These are phyloP conservation scores for Sugiyamaella chiloensis DNA, from an alignment of 805 yeast species.

Conservation along the genomic window DNA sequence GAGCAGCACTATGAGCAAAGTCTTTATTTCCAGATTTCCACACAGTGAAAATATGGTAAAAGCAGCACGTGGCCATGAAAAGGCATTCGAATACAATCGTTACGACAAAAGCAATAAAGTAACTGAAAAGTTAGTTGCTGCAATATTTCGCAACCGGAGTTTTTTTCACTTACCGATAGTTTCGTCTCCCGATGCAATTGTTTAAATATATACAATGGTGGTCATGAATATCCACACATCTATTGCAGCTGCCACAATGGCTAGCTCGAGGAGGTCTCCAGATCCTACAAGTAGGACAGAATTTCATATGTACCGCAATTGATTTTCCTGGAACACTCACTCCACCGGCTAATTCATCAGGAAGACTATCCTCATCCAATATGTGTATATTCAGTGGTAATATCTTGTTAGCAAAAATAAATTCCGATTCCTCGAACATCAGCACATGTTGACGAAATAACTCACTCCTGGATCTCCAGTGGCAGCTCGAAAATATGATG, in stretches of 20 bases:
- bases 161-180: conserved; percentile 60
- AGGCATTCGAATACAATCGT: conserved; percentile 35
- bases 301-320: conserved; percentile 46
- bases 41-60: conserved; percentile 33
- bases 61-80: conserved; percentile 32
- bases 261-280: conserved; percentile 78
- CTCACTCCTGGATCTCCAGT: conserved; percentile 64
- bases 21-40: conserved; percentile 21
- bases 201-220: conserved; percentile 72
- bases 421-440: no score
- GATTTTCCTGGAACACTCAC: conserved; percentile 47
- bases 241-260: conserved; percentile 69
- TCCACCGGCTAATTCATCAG: conserved; percentile 55
- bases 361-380: conserved; percentile 42
- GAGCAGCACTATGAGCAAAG: conserved; percentile 27
- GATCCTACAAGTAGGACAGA: conserved; percentile 61
- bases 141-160: background rate
- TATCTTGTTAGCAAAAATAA: no score
- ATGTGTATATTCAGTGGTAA: conserved; percentile 66
- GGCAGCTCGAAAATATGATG: conserved; percentile 52
- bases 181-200: conserved; percentile 73
- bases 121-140: conserved; percentile 13
- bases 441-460: no score
- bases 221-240: conserved; percentile 63
- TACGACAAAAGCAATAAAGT: conserved; percentile 41